Base-by-base conservation (phyloP, 2,329 filamentous ascomycete species). In the Trichoderma simmonsii region DNA sequence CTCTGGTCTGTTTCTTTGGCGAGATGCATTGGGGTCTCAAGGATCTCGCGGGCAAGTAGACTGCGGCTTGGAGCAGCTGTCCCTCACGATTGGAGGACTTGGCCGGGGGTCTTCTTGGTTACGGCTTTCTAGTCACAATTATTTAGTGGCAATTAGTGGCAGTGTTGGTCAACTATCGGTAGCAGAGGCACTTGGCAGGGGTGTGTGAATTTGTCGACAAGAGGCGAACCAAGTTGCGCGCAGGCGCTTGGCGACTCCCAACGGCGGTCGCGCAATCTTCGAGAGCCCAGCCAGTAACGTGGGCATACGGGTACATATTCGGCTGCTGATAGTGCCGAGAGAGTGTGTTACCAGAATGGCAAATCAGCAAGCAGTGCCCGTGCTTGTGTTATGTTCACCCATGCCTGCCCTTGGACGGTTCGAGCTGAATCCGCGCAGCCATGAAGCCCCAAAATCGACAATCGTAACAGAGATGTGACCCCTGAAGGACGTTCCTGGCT, bases 81-180 rank as follows among this genome's bases (percentile, higher is more conserved):
- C 51, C 21, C 11, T 62, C 30, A 43, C 39, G 30, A 60, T 71
- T 71, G 54, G 70, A 30, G 60, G 57, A 51, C 24, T 24, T 30
- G 51, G 51, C 64, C 60, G 43, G 61, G 69, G 30, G 39, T 69
- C 57, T 28, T 65, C 63, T 34, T 62, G 34, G 64, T 64, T 60
- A 34, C 36, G 57, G 21, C 26, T n/a, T 59, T 64, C 59, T 57
- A 61, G 70, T 61, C 32, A 32, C 54, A 62, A n/a, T 57, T 51
- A 32, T 57, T 68, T 72, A 68, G 70, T 72, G 70, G 64, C 64
- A 57, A 68, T 69, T 72, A 70, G 67, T 70, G 67, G 67, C 71
- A 63, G 56, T 66, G 43, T 62, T 69, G 48, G 64, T 69, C 59
- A 67, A 62, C 59, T 26, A 48, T 28, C 30, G 18, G 51, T 51